Conservation (phyloP, 306 rosid genomes). For the Prunus salicina region DNA sequence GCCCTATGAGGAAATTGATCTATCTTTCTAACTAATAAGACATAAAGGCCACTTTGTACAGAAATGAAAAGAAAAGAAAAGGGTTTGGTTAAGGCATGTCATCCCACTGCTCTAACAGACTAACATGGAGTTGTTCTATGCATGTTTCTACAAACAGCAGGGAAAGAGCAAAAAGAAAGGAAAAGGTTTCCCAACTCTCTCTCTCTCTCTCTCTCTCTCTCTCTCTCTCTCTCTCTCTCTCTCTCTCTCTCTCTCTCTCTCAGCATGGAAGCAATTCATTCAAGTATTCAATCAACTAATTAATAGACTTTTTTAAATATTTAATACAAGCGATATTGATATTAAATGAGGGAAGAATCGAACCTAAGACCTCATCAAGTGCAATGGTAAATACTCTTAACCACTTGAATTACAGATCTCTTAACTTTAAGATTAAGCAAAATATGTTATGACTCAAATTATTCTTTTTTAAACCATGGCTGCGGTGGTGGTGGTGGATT, state of each 20-base stretch:
- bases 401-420: no score
- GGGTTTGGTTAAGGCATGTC: background rate
- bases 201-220: no score
- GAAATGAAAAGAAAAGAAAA: background rate
- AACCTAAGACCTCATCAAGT: no score
- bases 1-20: constrained; percentile 1
- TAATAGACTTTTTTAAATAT: no score
- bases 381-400: no score
- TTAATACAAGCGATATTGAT: no score
- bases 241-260: no score
- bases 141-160: background rate
- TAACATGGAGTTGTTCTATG: background rate
- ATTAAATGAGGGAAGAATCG: no score
- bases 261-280: background rate
- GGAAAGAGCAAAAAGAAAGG: background rate
- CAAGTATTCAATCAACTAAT: background rate
- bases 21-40: background rate
- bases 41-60: background rate
- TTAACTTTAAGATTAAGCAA: background rate
- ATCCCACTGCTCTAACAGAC: background rate
- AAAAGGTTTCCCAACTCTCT: background rate
- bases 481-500: background rate
- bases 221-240: no score
- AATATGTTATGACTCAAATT: background rate
- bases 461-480: background rate